Conservation (phyloP, 2,329 filamentous ascomycete species). For the Albophoma yamanashiensis region DNA sequence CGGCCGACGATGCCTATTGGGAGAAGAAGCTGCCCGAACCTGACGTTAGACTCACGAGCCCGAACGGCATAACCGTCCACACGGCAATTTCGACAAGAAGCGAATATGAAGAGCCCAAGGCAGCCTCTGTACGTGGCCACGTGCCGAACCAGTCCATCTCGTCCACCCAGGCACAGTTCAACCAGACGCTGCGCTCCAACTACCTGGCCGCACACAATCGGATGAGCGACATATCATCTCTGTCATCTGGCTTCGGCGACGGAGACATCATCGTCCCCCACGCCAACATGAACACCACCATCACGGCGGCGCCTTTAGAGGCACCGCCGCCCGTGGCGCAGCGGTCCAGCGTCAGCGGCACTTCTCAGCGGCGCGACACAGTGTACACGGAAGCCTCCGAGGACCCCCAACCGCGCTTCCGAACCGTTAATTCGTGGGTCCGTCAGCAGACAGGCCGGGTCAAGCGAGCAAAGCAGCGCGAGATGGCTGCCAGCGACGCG, state of each 20-base stretch:
- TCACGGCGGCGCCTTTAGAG: slow-evolving; percentile 1
- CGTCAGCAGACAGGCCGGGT: slow-evolving; percentile 49
- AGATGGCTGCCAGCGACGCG: slow-evolving; percentile 13
- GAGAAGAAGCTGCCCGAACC: slow-evolving; percentile 3
- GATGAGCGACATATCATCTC: slow-evolving; percentile 43
- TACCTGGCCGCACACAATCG: slow-evolving; percentile 19
- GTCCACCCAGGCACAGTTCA: slow-evolving; percentile 5
- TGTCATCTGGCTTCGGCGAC: slow-evolving; percentile 56
- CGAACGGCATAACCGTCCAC: slow-evolving; percentile 4
- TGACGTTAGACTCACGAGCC: neutral
- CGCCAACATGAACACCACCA: slow-evolving; percentile 4
- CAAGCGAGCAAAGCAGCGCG: slow-evolving; percentile 32
- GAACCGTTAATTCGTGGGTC: slow-evolving; percentile 53
- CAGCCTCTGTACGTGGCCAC: neutral
- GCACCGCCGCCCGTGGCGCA: slow-evolving; percentile 2
- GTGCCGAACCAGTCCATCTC: slow-evolving; percentile 3
- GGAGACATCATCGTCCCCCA: slow-evolving; percentile 42
- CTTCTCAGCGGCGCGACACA: slow-evolving; percentile 29
- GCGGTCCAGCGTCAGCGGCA: slow-evolving; percentile 4
- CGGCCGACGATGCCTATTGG: slow-evolving; percentile 9
- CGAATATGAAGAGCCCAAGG: neutral
- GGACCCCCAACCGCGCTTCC: slow-evolving; percentile 44
- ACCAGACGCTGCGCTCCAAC: slow-evolving; percentile 5
- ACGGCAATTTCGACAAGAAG: slow-evolving; percentile 5
- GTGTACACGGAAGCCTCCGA: slow-evolving; percentile 42